Evolutionary conservation across 2,329 filamentous ascomycete species (phyloP).

Genomic region (Cordyceps farinosa): DNA sequence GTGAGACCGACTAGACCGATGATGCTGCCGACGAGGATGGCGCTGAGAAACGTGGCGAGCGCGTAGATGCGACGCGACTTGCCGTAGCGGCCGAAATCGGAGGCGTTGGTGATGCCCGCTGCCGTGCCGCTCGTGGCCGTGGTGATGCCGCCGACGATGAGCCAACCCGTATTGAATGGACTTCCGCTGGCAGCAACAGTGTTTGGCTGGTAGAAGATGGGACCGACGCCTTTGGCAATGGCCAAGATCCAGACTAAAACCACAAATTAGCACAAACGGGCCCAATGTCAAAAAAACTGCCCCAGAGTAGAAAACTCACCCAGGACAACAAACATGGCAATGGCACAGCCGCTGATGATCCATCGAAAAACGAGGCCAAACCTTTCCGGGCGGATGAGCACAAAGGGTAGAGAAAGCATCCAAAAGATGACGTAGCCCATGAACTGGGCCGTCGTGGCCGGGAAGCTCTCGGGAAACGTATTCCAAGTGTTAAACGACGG

Average conservation of each 20-base stretch:
- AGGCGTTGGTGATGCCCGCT: slow-evolving; percentile 30
- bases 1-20: slow-evolving; percentile 27
- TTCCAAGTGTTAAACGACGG: slow-evolving; percentile 41
- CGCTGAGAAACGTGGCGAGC: neutral
- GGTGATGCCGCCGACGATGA: slow-evolving; percentile 28
- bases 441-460: slow-evolving; percentile 40
- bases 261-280: too few relatives aligned
- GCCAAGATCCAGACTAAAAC: slow-evolving; percentile 40
- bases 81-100: slow-evolving; percentile 30
- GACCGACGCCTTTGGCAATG: slow-evolving; percentile 41
- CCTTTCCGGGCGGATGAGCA: slow-evolving; percentile 46
- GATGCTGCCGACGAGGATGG: slow-evolving; percentile 26
- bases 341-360: slow-evolving; percentile 40
- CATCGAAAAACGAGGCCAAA: slow-evolving; percentile 46
- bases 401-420: slow-evolving; percentile 45
- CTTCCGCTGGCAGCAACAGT: slow-evolving; percentile 21
- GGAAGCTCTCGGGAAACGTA: slow-evolving; percentile 38
- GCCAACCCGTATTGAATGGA: slow-evolving; percentile 23
- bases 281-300: too few relatives aligned
- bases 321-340: slow-evolving; percentile 47
- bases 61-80: neutral
- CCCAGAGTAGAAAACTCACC: too few relatives aligned
- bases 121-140: slow-evolving; percentile 28
- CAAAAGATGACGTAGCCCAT: slow-evolving; percentile 51
- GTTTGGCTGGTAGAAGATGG: slow-evolving; percentile 36